Evolutionary conservation across 1,284 basidiomycete species (phyloP).

Genomic region (Coriolopsis trogii): DNA sequence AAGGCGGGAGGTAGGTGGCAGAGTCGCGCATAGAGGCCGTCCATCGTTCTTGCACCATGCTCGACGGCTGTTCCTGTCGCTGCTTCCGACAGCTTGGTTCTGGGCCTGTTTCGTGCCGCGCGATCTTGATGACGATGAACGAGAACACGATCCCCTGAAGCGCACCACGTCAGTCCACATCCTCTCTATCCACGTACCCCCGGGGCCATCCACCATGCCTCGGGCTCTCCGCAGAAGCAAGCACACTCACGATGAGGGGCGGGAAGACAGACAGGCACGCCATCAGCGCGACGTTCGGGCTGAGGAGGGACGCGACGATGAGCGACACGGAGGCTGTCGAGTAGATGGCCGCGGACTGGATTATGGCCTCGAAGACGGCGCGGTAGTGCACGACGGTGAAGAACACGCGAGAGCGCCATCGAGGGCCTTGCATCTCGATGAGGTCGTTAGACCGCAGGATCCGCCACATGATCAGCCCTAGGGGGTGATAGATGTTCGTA

Average conservation of each 20-base stretch:
- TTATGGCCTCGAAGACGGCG: constrained; percentile 11
- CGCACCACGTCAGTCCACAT: background rate
- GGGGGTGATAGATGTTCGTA: too few species aligned
- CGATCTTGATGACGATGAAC: constrained; percentile 7
- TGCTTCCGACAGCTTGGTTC: too few species aligned
- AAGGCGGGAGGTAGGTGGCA: too few species aligned
- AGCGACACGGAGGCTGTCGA: constrained; percentile 10
- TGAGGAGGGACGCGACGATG: constrained; percentile 6
- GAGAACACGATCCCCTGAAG: constrained; percentile 15
- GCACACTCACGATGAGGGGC: constrained; percentile 12
- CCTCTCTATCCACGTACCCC: too few species aligned
- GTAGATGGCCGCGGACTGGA: constrained; percentile 18
- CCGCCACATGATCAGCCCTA: constrained; percentile 10
- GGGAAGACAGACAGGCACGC: constrained; percentile 12
- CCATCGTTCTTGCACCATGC: too few species aligned
- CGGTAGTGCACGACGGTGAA: constrained; percentile 2
- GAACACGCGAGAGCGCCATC: background rate
- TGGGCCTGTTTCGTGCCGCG: too few species aligned
- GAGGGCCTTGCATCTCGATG: background rate
- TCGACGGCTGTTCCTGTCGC: too few species aligned
- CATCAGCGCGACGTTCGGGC: background rate
- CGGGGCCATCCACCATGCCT: too few species aligned
- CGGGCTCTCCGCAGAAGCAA: background rate
- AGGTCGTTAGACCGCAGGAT: background rate
- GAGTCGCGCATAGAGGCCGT: too few species aligned